These are phyloP conservation scores for Baorangia bicolor DNA, from an alignment of 768 basidiomycete genomes.

Conservation along the genomic window DNA sequence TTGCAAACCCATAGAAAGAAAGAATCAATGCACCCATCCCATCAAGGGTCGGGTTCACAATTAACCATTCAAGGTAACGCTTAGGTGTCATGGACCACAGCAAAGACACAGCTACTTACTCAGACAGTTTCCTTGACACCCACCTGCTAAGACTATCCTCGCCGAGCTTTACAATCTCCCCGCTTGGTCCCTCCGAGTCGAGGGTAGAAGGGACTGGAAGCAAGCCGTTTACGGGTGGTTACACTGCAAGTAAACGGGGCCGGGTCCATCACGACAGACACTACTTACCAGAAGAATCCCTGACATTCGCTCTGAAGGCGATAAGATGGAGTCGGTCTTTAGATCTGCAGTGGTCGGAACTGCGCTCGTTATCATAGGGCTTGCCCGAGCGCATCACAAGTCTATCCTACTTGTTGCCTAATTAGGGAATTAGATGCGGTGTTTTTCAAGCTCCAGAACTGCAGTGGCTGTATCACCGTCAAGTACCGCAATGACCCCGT, in stretches of 20 bases:
- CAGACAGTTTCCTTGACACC: background rate
- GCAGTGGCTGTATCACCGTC: no score
- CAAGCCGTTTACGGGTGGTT: background rate
- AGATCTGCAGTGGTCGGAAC: background rate
- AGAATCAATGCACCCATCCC: background rate
- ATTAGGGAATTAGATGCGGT: background rate
- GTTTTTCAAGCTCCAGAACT: no score
- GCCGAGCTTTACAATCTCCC: no score
- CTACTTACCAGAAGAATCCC: background rate
- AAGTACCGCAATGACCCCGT: slow-evolving; percentile 1
- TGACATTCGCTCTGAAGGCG: background rate
- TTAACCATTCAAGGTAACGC: background rate
- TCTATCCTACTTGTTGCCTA: slow-evolving; percentile 7
- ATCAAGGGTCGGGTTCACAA: background rate
- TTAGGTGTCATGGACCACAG: background rate
- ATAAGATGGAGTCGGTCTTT: background rate
- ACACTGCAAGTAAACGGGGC: background rate
- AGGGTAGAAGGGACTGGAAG: background rate
- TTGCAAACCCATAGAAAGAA: background rate
- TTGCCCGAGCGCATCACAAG: no score
- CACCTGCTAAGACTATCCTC: background rate
- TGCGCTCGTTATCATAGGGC: background rate
- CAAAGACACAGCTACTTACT: background rate
- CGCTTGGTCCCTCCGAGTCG: background rate
- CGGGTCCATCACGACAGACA: background rate